Evolutionary conservation across 176 grass and related monocot species (phyloP), one percentile per base, ranked within the genome.

Genomic region (Cenchrus fungigraminus): DNA sequence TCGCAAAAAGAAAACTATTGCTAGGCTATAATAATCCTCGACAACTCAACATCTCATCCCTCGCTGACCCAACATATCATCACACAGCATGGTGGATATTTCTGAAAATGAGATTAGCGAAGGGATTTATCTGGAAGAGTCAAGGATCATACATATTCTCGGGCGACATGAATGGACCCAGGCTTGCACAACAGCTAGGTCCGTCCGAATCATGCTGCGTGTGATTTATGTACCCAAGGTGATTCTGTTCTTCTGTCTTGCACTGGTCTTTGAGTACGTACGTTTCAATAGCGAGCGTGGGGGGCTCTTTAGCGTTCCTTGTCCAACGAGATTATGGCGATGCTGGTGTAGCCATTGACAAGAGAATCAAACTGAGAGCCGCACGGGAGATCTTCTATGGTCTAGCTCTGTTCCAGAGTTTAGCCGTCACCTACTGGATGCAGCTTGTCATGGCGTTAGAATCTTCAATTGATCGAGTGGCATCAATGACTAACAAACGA

Each of bases 381-480:
- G 43, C 43, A 44, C 43, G 3, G 43, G 43, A 44, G 4, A 44
- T 44, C 43, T 44, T 44, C 6, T 44, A 44, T 44, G 43, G 4
- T 44, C 43, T 44, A 25, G 22, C 22, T 63, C 9, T 63, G 0
- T 29, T 63, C 22, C 60, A 63, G n/a, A 29, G 60, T 1, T 5
- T 63, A 29, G 2, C 19, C 22, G 10, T 4, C 60, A 0, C 29
- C 0, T 29, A 29, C 22, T 29, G 43, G 43, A 2, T 29, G 0
- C 5, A 2, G 22, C 22, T 63, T 63, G 0, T 12, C 10, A 0
- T 0, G 5, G 15, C 2, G 17, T 20, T 4, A 6, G 1, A 0
- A 1, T 17, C 0, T 6, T 0, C 17, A n/a, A 3, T 20, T 8
- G 0, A 2, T 1, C 6, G 8, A 8, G 19, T 60, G 6, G 58